phyloP scores from a whole-genome alignment of 371 early-diverging fungal species.

The Zychaea mexicana region DNA sequence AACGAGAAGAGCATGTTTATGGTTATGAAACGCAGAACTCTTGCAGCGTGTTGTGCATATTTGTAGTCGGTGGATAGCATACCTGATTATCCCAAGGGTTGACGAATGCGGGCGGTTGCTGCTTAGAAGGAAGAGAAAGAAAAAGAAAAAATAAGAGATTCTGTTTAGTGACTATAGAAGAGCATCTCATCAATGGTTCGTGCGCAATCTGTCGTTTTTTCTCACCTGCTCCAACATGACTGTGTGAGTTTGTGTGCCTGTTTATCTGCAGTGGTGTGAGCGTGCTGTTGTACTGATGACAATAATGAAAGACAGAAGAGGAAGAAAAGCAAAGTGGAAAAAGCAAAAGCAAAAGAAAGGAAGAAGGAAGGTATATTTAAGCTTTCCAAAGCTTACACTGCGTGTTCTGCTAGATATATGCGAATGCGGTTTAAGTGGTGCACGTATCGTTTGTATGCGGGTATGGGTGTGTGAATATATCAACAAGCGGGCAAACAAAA shows the following conservation, averaged over 20 bases:
- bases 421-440: too few species aligned
- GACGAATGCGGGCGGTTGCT: conserved; percentile 15
- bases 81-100: conserved; percentile 25
- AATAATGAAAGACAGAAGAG: conserved; percentile 10
- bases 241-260: background rate
- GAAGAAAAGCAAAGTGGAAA: too few species aligned
- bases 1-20: background rate
- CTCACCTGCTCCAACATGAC: conserved; percentile 27
- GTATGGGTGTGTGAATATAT: background rate
- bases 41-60: too few species aligned
- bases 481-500: background rate
- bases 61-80: background rate
- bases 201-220: background rate
- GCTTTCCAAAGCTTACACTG: background rate
- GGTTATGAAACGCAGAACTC: background rate
- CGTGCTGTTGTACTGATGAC: too few species aligned
- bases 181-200: background rate
- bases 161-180: background rate
- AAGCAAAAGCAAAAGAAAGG: too few species aligned
- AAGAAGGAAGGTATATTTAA: background rate
- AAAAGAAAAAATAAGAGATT: background rate
- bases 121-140: background rate
- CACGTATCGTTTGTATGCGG: background rate
- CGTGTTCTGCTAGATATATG: background rate
- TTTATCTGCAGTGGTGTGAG: background rate